Evolutionary conservation across 768 basidiomycete species (phyloP), one percentile per base, ranked within the genome.

Genomic region (Tremella yokohamensis): DNA sequence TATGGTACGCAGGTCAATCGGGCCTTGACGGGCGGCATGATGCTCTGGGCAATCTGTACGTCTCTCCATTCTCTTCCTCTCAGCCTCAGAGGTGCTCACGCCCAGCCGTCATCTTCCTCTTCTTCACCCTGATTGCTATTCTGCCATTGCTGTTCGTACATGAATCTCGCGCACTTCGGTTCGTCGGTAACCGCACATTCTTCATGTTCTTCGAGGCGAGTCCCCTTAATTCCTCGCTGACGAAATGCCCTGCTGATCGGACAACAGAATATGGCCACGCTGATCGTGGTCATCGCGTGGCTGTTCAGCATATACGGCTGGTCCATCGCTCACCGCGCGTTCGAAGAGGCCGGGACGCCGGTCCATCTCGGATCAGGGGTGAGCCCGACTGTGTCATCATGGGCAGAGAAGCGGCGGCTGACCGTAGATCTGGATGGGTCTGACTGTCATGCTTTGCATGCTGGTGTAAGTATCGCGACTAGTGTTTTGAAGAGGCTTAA

Each of bases 111-210:
- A 66, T 72, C 40, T 73, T 75, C 64, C 39, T 60, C 37, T 68
- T 75, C 63, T 75, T 75, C 67, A 70, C 70, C 24, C 56, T 71
- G 50, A 57, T 76, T 39, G 61, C 72, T 9, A 67, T 76, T 40
- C 62, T 76, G 16, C 75, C 75, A 2, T 62, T 76, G 8, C 60
- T 76, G 29, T 76, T 73, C 64, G 70, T 73, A 11, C 75, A 76
- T 54, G 72, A 73, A 34, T 68, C 64, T 22, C 26, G 53, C 19
- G 75, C 73, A 1, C 57, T 76, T 16, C 57, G 74, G 4, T 67
- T 59, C 42, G 63, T 76, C 26, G 75, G 73, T 16, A 76, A 76
- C 52, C 57, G 58, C 16, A 57, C 54, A 8, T 76, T 74, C 56
- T 76, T 75, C 61, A 50, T 61, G n/a, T 63, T 61, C 52, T 68